Evolutionary conservation across 441 rosid genomes (phyloP), one percentile per base, ranked within the genome.

Genomic region (Gossypium davidsonii): DNA sequence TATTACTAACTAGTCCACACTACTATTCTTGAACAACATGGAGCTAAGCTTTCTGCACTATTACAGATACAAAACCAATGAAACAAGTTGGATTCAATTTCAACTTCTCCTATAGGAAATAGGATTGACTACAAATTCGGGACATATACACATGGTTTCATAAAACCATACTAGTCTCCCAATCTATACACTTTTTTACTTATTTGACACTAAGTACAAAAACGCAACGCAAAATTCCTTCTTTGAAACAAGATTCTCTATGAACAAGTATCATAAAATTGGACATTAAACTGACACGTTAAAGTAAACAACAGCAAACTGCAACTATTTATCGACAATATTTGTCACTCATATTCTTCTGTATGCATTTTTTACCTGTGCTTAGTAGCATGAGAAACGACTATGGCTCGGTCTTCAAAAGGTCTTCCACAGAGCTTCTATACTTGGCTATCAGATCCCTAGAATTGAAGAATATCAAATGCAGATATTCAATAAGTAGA

Each of bases 391-490:
- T 25, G 71, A 70, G 44, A 73, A 76, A 56, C 65, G 77, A 14
- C 79, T 76, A 87, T 7, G 83, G 90, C 69, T 88, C 85, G 7
- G 82, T 83, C 83, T 83, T 83, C 72, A 81, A 56, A 74, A 88
- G 82, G 73, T 84, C 91, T 85, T 90, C 93, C 62, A 93, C 84
- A n/a, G 93, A 85, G 76, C 71, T 84, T 77, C 84, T 85, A 64
- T 89, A 90, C 51, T 83, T 87, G 78, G 71, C 77, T 67, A 91
- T 87, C 78, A 90, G 81, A 49, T 86, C 96, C 87, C 98, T 93
- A 81, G 66, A 46, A 77, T 79, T 28, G 73, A 49, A 70, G 18
- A 74, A 56, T 18, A 73, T n/a, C 15, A 21, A 28, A 70, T 21
- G 51, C 58, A 23, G 15, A 20, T 10, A 8, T 23, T 62, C 55